These are phyloP conservation scores for Debaryomyces subglobosus DNA, from an alignment of 1,139 yeast species.

Conservation along the genomic window DNA sequence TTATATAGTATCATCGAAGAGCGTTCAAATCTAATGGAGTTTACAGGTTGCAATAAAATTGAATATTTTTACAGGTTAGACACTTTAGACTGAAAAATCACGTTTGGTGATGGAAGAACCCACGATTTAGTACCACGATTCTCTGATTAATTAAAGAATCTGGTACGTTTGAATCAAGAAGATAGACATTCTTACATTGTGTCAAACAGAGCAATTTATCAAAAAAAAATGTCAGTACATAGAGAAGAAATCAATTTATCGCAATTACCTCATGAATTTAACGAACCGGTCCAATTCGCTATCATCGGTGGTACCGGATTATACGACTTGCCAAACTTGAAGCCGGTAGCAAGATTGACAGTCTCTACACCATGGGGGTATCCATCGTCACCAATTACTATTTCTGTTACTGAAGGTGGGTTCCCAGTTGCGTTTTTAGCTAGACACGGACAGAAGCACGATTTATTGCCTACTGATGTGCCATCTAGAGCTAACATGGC, in stretches of 20 bases:
- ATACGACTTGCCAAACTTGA: slow-evolving; percentile 78
- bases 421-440: slow-evolving; percentile 93
- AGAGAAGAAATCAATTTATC: slow-evolving; percentile 32
- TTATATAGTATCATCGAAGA: slow-evolving; percentile 1
- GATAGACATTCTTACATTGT: neutral
- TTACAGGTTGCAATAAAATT: neutral
- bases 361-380: slow-evolving; percentile 95
- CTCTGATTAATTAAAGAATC: neutral
- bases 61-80: neutral
- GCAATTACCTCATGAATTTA: slow-evolving; percentile 43
- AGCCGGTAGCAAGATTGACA: slow-evolving; percentile 82
- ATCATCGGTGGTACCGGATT: slow-evolving; percentile 98
- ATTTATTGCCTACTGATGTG: slow-evolving; percentile 86
- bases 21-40: neutral
- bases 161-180: neutral
- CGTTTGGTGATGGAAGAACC: slow-evolving; percentile 3
- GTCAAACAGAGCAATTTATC: neutral
- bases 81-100: neutral
- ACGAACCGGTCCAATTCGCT: slow-evolving; percentile 65
- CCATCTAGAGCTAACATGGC: slow-evolving; percentile 96
- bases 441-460: slow-evolving; percentile 91
- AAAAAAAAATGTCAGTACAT: slow-evolving; percentile 39
- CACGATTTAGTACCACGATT: slow-evolving; percentile 2
- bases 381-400: slow-evolving; percentile 92
- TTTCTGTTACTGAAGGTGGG: slow-evolving; percentile 73